Evolutionary conservation across 2,329 filamentous ascomycete genomes (phyloP).

Genomic region (Balansia obtecta): DNA sequence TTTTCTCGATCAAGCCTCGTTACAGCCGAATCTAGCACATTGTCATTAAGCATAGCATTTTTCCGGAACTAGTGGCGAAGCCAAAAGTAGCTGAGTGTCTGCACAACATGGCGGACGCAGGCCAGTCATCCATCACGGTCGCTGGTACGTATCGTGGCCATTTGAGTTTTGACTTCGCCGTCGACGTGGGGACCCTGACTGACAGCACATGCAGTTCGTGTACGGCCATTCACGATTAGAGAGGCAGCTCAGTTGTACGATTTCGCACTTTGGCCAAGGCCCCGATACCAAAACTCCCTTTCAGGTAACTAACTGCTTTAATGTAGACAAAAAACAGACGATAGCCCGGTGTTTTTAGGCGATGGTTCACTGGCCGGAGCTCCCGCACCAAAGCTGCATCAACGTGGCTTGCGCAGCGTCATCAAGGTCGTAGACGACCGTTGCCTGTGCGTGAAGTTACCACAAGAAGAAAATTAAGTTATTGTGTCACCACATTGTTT

Average conservation of each 20-base stretch:
- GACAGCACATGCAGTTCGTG: constrained; percentile 40
- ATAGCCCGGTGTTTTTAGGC: constrained; percentile 84
- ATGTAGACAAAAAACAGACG: constrained; percentile 54
- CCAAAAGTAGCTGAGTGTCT: background rate
- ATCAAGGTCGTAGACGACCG: constrained; percentile 95
- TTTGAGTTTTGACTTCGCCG: background rate
- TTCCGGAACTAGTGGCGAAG: background rate
- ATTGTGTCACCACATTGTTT: too few relatives aligned
- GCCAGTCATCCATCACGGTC: constrained; percentile 44
- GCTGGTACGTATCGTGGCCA: constrained; percentile 28
- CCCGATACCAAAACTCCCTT: background rate
- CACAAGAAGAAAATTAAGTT: background rate
- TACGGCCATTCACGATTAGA: constrained; percentile 67
- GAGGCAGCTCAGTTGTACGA: constrained; percentile 82
- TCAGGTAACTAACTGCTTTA: constrained; percentile 3
- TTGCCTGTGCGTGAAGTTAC: constrained; percentile 60
- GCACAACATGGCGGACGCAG: constrained; percentile 15
- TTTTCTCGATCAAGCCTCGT: background rate
- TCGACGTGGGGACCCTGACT: constrained; percentile 10
- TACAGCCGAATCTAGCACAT: background rate
- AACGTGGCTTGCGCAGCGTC: constrained; percentile 78
- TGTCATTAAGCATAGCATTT: background rate
- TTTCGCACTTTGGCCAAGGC: background rate
- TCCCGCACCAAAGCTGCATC: constrained; percentile 71
- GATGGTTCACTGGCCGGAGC: constrained; percentile 87